A percentile compares a stretch with the other conserved stretches of the same genome.
Conservation (phyloP, 23 red algal species). For the Gracilaria domingensis region DNA sequence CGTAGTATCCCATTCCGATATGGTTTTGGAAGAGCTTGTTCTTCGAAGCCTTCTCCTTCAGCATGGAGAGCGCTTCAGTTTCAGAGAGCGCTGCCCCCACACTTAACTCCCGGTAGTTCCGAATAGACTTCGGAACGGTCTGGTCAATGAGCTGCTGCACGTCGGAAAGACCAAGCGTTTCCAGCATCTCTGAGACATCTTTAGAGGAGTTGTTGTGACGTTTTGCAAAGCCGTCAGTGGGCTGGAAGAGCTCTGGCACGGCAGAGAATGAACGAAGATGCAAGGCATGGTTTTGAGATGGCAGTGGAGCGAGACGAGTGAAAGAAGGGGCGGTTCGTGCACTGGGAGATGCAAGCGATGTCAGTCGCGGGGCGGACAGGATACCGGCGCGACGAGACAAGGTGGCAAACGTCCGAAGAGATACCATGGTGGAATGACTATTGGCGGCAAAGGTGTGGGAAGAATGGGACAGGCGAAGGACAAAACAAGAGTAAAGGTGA, state of each 20-base stretch:
- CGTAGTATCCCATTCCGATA: constrained; percentile 98
- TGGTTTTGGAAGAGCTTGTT: constrained; percentile 93
- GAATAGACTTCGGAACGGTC: constrained; percentile 89
- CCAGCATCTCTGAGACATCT: constrained; percentile 82
- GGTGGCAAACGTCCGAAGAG: constrained; percentile 33
- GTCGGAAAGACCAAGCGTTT: constrained; percentile 64
- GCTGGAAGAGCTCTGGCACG: constrained; percentile 70
- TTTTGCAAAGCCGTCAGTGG: constrained; percentile 83
- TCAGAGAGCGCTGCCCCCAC: constrained; percentile 88
- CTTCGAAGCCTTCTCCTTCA: constrained; percentile 77
- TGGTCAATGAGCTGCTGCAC: constrained; percentile 91
- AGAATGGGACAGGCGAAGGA: not conserved
- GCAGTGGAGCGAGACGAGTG: not conserved
- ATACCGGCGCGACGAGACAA: constrained; percentile 62
- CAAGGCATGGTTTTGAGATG: constrained; percentile 14
- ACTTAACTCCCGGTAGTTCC: constrained; percentile 58
- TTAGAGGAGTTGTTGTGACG: constrained; percentile 89
- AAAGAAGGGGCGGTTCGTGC: constrained; percentile 2
- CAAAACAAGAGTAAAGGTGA: not conserved
- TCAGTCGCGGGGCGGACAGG: constrained; percentile 32
- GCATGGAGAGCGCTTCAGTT: constrained; percentile 88
- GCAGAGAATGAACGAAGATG: constrained; percentile 55
- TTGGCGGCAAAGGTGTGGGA: not conserved
- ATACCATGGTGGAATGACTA: constrained; percentile 15
- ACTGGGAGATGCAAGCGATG: constrained; percentile 3